Evolutionary conservation across 1,284 basidiomycete genomes (phyloP).

Genomic region (Apiotrichum sp.): DNA sequence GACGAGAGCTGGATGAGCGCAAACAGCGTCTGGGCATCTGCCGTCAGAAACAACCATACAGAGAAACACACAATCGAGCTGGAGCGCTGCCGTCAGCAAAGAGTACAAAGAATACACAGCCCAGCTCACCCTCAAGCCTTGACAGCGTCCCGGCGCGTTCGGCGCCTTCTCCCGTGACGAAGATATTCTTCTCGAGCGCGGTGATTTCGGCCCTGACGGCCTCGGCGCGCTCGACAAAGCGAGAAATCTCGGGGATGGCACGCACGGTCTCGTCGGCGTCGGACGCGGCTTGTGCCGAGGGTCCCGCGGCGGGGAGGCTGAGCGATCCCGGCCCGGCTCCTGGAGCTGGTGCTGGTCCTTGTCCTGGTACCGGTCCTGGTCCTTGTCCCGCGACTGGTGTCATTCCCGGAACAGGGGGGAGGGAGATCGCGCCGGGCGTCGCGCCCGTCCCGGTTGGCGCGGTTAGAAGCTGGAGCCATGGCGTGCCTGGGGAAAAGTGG

Average conservation of each 20-base stretch:
- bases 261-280: slow-evolving; percentile 15
- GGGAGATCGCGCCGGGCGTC: too few species aligned
- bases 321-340: neutral
- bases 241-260: slow-evolving; percentile 6
- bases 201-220: slow-evolving; percentile 5
- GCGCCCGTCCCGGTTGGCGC: too few species aligned
- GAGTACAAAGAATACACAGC: neutral
- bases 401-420: too few species aligned
- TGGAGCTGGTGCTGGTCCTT: too few species aligned
- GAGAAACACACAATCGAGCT: slow-evolving; percentile 16
- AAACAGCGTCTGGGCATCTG: slow-evolving; percentile 19
- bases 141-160: slow-evolving; percentile 1
- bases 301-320: neutral
- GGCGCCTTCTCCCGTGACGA: neutral
- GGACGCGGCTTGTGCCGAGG: neutral
- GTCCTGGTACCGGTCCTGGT: too few species aligned
- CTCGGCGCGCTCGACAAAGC: slow-evolving; percentile 16
- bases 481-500: too few species aligned
- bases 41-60: neutral
- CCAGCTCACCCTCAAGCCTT: slow-evolving; percentile 2
- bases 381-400: too few species aligned
- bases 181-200: slow-evolving; percentile 3
- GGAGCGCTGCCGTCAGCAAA: slow-evolving; percentile 4
- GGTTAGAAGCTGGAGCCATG: too few species aligned
- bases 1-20: slow-evolving; percentile 14